These are phyloP conservation scores for Parietaria judaica DNA, from an alignment of 306 rosid species.

Conservation along the genomic window DNA sequence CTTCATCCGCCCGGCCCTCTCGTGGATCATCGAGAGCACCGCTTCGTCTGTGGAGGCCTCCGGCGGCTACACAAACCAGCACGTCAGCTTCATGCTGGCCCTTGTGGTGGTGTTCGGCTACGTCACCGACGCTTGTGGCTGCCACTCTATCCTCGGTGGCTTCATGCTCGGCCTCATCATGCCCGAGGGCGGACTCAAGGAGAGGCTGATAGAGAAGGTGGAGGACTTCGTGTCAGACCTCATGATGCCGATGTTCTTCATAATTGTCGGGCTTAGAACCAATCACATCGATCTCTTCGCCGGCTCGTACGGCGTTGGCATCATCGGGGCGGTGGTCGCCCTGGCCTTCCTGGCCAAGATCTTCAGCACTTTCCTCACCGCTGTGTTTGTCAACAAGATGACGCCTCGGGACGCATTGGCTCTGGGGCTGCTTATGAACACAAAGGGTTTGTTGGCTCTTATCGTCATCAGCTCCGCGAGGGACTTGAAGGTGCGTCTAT, in stretches of 20 bases:
- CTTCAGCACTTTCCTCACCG: slow-evolving; percentile 10
- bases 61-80: slow-evolving; percentile 18
- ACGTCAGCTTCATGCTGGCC: slow-evolving; percentile 16
- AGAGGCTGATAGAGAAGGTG: slow-evolving; percentile 18
- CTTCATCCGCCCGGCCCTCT: slow-evolving; percentile 26
- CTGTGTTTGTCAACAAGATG: slow-evolving; percentile 15
- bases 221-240: slow-evolving; percentile 24
- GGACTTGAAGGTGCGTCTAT: slow-evolving; percentile 13
- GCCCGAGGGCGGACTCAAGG: slow-evolving; percentile 32
- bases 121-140: slow-evolving; percentile 28
- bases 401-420: slow-evolving; percentile 13
- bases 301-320: background rate
- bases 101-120: slow-evolving; percentile 23
- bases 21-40: slow-evolving; percentile 9
- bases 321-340: background rate
- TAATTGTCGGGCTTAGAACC: slow-evolving; percentile 16
- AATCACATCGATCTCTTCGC: background rate
- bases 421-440: slow-evolving; percentile 27
- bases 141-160: slow-evolving; percentile 28
- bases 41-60: background rate
- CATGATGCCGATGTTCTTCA: slow-evolving; percentile 27
- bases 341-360: slow-evolving; percentile 12
- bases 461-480: slow-evolving; percentile 20
- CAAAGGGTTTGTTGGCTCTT: slow-evolving; percentile 22
- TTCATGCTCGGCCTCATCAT: slow-evolving; percentile 24